Conservation (phyloP, 345 rosid species). For the Populus simonii region DNA sequence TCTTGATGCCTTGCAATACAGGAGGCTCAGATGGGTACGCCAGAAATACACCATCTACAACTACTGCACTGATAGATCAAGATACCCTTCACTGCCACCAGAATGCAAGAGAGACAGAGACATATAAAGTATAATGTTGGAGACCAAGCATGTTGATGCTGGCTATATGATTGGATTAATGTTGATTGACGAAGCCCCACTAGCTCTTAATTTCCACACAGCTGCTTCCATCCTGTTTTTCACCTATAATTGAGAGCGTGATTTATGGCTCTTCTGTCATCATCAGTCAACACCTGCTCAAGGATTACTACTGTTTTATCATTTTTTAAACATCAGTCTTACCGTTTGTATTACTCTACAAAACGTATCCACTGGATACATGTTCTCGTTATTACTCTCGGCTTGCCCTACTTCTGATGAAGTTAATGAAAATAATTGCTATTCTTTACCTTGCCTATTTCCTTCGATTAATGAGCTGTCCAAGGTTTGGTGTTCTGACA, state of each 20-base stretch:
- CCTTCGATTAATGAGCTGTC: neutral
- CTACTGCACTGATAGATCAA: constrained; percentile 56
- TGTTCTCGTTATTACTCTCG: neutral
- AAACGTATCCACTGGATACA: neutral
- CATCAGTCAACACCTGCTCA: neutral
- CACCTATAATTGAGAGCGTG: neutral
- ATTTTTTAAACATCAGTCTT: neutral
- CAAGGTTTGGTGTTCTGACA: neutral
- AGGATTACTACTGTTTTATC: neutral
- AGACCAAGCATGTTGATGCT: neutral
- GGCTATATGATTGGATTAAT: neutral
- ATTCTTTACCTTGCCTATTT: neutral
- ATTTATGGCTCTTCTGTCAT: neutral
- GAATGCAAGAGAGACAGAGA: constrained; percentile 76
- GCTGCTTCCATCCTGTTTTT: neutral
- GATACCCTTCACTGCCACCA: constrained; percentile 49
- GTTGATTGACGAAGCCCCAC: neutral
- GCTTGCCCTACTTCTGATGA: neutral
- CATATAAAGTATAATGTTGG: neutral
- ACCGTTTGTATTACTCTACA: neutral
- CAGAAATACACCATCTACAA: constrained; percentile 61
- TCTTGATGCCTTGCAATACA: constrained; percentile 53
- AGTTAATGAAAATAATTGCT: neutral
- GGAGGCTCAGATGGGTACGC: constrained; percentile 65
- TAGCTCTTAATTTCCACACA: neutral